These are phyloP conservation scores for Periconia sp. DNA, from an alignment of 2,329 filamentous ascomycete genomes.

Conservation along the genomic window DNA sequence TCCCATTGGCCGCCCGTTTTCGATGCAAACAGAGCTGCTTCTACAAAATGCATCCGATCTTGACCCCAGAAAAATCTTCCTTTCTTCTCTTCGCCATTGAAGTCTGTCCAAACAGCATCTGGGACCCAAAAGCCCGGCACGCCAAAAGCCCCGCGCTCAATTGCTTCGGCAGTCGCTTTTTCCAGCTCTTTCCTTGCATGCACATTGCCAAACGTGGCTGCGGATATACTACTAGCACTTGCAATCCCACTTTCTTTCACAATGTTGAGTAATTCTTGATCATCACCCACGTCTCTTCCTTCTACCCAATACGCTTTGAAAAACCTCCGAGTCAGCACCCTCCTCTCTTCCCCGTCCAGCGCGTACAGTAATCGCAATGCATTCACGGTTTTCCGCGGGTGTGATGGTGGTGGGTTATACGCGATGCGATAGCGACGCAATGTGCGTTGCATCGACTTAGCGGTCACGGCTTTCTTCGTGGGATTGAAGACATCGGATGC, in stretches of 20 bases:
- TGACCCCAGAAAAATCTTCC: constrained; percentile 45
- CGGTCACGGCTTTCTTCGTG: constrained; percentile 38
- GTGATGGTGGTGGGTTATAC: constrained; percentile 38
- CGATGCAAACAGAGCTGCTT: constrained; percentile 30
- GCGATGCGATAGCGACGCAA: constrained; percentile 35
- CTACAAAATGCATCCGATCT: constrained; percentile 46
- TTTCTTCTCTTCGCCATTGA: constrained; percentile 11
- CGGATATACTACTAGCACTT: constrained; percentile 11
- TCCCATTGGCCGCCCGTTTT: constrained; percentile 16
- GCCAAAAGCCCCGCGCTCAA: constrained; percentile 41
- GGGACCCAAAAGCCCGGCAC: constrained; percentile 45
- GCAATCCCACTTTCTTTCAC: constrained; percentile 30
- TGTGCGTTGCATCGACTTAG: constrained; percentile 35
- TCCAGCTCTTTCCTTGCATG: constrained; percentile 32
- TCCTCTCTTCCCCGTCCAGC: constrained; percentile 22
- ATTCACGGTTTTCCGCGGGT: constrained; percentile 41
- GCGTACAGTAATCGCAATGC: constrained; percentile 38
- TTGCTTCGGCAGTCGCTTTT: constrained; percentile 31
- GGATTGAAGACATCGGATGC: constrained; percentile 44
- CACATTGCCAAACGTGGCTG: constrained; percentile 20
- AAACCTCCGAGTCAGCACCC: constrained; percentile 26
- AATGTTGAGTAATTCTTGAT: constrained; percentile 27
- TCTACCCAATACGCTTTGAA: constrained; percentile 44
- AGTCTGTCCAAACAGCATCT: constrained; percentile 23
- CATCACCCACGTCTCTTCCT: constrained; percentile 32